Evolutionary conservation across 192 early-diverging fungal genomes (phyloP).

Genomic region (Lobulomyces angularis): DNA sequence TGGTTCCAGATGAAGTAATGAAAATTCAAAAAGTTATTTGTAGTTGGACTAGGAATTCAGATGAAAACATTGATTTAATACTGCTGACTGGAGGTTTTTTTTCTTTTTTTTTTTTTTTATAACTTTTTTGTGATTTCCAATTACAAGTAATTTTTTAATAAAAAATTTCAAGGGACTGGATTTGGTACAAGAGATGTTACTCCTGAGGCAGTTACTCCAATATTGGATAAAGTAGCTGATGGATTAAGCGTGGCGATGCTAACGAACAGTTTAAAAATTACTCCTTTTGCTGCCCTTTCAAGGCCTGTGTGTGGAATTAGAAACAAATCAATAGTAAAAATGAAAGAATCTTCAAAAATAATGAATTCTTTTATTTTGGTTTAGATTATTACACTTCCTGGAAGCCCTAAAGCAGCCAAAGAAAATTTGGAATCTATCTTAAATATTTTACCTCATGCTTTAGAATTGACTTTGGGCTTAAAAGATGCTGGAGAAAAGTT

Average conservation of each 20-base stretch:
- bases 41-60: constrained; percentile 28
- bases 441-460: constrained; percentile 66
- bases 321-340: constrained; percentile 6
- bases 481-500: constrained; percentile 30
- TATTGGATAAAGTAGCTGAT: constrained; percentile 54
- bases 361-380: no score
- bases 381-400: constrained; percentile 78
- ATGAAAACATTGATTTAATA: constrained; percentile 46
- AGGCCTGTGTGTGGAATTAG: constrained; percentile 60
- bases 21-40: constrained; percentile 35
- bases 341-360: constrained; percentile 22
- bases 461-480: constrained; percentile 52
- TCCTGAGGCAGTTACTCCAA: constrained; percentile 65
- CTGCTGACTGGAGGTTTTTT: constrained; percentile 77
- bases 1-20: constrained; percentile 42
- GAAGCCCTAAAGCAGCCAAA: constrained; percentile 69
- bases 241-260: constrained; percentile 74
- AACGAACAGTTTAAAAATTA: constrained; percentile 58
- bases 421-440: constrained; percentile 74
- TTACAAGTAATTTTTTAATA: no score
- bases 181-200: constrained; percentile 76
- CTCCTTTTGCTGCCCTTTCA: constrained; percentile 81
- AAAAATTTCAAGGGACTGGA: no score
- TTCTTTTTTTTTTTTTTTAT: no score
- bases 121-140: no score